Evolutionary conservation across 1,139 yeast genomes (phyloP).

Genomic region (Yamadazyma jaroonii): DNA sequence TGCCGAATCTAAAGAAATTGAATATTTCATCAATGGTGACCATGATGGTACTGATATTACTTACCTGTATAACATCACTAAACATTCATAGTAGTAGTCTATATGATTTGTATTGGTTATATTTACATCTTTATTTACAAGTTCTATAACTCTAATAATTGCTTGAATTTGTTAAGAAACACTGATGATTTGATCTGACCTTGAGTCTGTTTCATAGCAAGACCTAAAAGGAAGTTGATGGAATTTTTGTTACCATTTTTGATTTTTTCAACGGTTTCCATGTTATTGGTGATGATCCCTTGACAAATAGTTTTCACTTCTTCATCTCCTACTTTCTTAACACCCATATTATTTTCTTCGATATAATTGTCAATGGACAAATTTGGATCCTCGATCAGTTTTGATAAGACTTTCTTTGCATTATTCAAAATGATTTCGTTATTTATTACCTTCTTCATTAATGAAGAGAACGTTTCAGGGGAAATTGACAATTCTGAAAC

Average conservation of each 20-base stretch:
- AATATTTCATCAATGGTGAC: conserved; percentile 13
- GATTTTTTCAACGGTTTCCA: conserved; percentile 57
- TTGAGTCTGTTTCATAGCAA: conserved; percentile 74
- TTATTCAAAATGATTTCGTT: conserved; percentile 45
- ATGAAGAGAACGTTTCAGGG: conserved; percentile 19
- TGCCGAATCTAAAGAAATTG: conserved; percentile 10
- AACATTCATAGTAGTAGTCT: conserved; percentile 5
- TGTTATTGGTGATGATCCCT: conserved; percentile 50
- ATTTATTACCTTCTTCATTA: conserved; percentile 22
- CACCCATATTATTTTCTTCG: conserved; percentile 15
- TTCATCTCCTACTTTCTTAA: conserved; percentile 43
- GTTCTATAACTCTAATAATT: conserved; percentile 12
- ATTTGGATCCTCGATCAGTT: conserved; percentile 48
- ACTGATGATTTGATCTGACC: conserved; percentile 59
- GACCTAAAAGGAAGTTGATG: conserved; percentile 75
- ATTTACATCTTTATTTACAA: not conserved
- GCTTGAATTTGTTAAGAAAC: conserved; percentile 44
- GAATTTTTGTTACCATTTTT: conserved; percentile 60
- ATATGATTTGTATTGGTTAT: too few relatives aligned
- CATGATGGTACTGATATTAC: conserved; percentile 9
- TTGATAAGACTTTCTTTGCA: conserved; percentile 61
- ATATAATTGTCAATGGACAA: conserved; percentile 43
- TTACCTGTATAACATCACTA: conserved; percentile 11
- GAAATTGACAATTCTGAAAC: conserved; percentile 26
- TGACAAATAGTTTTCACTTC: conserved; percentile 53